Evolutionary conservation across 2,329 filamentous ascomycete genomes (phyloP), one percentile per base, ranked within the genome.

Genomic region (Aspergillus aculeatinus): DNA sequence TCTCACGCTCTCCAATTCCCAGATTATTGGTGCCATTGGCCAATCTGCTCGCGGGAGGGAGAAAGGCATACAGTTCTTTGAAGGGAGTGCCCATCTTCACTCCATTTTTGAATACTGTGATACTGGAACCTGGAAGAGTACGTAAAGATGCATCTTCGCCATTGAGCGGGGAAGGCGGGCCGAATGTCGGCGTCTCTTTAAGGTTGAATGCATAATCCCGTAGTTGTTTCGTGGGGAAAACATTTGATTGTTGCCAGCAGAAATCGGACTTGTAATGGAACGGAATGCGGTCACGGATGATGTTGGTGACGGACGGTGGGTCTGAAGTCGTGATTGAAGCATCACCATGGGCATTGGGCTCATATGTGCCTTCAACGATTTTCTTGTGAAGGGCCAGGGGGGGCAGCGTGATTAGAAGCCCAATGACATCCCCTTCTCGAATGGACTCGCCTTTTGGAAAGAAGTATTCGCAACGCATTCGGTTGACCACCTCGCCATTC

Each of bases 101-200:
- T 4, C 95, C 95, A 68, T 99, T 99, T 74, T 96, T 96, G 82
- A 95, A 98, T 48, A 98, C 82, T 61, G 89, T 90, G 72, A 99
- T 93, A 68, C 85, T 87, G 2, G 91, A 96, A 56, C 90, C 87
- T 0, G 96, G 95, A 3, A 98, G 81, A 1, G 92, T 96, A 51
- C 94, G 88, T 23, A 98, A 80, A n/a, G 90, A 85, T 0, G 91
- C 85, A 12, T 92, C 69, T 87, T 92, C 55, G 87, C 88, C 72
- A 87, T 87, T 54, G 11, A 82, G 69, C 51, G 88, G 85, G 0
- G 81, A 79, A 21, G 85, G 83, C 56, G 77, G 77, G 35, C 78
- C 81, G 63, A 72, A 78, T 19, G 75, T 77, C n/a, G 77, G 76
- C 0, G 75, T 77, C 57, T 79, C 77, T 62, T 79, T 79, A 39